Base-by-base conservation (phyloP, 2,329 filamentous ascomycete genomes). In the Thielaviopsis euricoi region DNA sequence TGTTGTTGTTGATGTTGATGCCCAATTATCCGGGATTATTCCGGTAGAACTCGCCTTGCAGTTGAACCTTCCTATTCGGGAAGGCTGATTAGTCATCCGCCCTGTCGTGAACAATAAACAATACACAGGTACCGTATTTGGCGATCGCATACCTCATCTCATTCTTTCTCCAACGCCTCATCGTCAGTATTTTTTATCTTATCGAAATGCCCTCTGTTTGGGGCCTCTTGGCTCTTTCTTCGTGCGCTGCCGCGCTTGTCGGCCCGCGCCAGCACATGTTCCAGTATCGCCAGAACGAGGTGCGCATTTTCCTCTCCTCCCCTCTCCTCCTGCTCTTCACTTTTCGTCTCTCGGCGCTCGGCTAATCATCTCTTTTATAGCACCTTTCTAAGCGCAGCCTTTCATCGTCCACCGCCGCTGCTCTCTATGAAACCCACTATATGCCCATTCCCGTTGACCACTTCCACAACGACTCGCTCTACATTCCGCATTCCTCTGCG, bases 381-480 rank as follows among this genome's bases (percentile, higher is more conserved):
- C 37, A 17, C 17, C 17, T 43, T 15, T n/a, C 37, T 15, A 43
- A 43, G 15, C 13, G 6, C 23, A 26, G 51, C 10, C n/a, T 13
- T 10, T 33, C 10, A 3, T 52, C 6, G 5, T 15, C 13, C 51
- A 12, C 17, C 17, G 51, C 3, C 17, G 7, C 48, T 17, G 40
- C 53, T 9, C 33, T 46, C 9, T 76, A 74, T 61, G 69, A 69
- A 9, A 69, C 67, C 6, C 68, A 71, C 64, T 72, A 69, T 55
- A 64, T 76, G 40, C 66, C 66, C 17, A 76, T 78, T 3, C 78
- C 78, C 17, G 74, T 94, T 37, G 88, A 95, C 68, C 87, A 93
- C 66, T 94, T 93, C 71, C 86, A 86, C 70, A 88, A 91, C 65
- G 84, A 89, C 57, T 79, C 81, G 1, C 73, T 75, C 53, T 94